phyloP scores from a whole-genome alignment of 1,284 basidiomycete genomes.

The Ustilago sp. region DNA sequence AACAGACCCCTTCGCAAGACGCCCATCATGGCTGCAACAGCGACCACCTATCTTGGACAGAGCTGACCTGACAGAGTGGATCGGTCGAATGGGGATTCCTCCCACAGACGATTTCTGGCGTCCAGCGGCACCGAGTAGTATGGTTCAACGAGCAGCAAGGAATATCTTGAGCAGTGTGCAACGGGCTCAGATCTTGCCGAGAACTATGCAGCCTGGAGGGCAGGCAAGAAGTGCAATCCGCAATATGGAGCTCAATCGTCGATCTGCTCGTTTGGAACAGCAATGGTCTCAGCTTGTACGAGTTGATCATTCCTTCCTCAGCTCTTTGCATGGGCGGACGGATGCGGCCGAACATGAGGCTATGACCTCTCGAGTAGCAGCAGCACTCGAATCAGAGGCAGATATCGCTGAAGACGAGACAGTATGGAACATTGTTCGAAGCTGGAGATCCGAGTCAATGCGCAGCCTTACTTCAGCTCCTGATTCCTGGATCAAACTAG shows the following conservation, averaged over 20 bases:
- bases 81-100: constrained; percentile 19
- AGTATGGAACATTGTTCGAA: constrained; percentile 15
- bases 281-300: constrained; percentile 22
- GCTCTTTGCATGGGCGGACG: constrained; percentile 18
- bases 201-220: constrained; percentile 7
- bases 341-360: constrained; percentile 6
- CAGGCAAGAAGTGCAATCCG: constrained; percentile 20
- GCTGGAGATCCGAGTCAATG: constrained; percentile 27
- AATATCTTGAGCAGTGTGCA: constrained; percentile 43
- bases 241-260: constrained; percentile 13
- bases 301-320: constrained; percentile 27
- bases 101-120: constrained; percentile 30
- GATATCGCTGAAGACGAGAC: constrained; percentile 25
- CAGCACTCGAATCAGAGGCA: background rate
- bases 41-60: constrained; percentile 34
- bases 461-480: background rate
- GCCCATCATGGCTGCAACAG: constrained; percentile 20
- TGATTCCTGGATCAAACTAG: background rate
- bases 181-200: constrained; percentile 31
- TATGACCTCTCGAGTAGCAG: constrained; percentile 1
- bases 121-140: constrained; percentile 20
- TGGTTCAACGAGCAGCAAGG: constrained; percentile 35
- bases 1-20: constrained; percentile 23
- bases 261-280: background rate
- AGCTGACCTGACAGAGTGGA: constrained; percentile 23